Percentiles rank a stretch among this genome's conserved stretches.
Evolutionary conservation across 176 grass and related monocot genomes (phyloP).

Genomic region (Aegilops sharonensis): DNA sequence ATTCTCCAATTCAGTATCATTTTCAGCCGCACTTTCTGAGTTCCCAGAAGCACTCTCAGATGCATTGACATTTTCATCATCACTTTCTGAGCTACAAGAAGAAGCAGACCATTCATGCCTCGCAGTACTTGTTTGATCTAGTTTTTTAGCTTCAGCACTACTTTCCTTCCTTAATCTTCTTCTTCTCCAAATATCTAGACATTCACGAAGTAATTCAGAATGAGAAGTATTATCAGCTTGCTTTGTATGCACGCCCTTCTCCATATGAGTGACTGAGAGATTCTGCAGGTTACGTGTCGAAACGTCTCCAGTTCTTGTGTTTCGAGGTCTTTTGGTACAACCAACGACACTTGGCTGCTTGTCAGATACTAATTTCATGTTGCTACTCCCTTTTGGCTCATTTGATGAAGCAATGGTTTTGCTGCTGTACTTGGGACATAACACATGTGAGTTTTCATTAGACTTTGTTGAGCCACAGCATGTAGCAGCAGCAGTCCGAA

Average conservation of each 20-base stretch:
- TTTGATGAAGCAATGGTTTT: constrained; percentile 30
- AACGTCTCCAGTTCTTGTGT: too few species aligned
- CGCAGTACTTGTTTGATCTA: background rate
- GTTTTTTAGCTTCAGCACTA: constrained; percentile 21
- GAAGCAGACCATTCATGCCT: constrained; percentile 2
- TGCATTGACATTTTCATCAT: constrained; percentile 15
- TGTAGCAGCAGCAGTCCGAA: constrained; percentile 5
- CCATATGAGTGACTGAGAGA: background rate
- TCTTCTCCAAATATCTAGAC: constrained; percentile 35
- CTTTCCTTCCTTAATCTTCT: constrained; percentile 24
- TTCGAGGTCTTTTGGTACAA: background rate
- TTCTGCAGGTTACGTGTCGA: too few species aligned
- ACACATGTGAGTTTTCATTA: constrained; percentile 19
- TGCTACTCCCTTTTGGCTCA: constrained; percentile 24
- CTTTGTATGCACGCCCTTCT: background rate
- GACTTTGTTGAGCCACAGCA: constrained; percentile 18
- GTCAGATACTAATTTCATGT: constrained; percentile 22
- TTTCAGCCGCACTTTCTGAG: constrained; percentile 32
- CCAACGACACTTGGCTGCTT: background rate
- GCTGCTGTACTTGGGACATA: constrained; percentile 15
- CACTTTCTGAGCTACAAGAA: constrained; percentile 19
- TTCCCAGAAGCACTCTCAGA: background rate
- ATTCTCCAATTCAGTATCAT: background rate
- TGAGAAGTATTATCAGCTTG: constrained; percentile 5
- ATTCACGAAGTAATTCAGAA: constrained; percentile 30